Evolutionary conservation across 106 monocot species (phyloP), one percentile per base, ranked within the genome.

Genomic region (Dioscorea dumetorum): DNA sequence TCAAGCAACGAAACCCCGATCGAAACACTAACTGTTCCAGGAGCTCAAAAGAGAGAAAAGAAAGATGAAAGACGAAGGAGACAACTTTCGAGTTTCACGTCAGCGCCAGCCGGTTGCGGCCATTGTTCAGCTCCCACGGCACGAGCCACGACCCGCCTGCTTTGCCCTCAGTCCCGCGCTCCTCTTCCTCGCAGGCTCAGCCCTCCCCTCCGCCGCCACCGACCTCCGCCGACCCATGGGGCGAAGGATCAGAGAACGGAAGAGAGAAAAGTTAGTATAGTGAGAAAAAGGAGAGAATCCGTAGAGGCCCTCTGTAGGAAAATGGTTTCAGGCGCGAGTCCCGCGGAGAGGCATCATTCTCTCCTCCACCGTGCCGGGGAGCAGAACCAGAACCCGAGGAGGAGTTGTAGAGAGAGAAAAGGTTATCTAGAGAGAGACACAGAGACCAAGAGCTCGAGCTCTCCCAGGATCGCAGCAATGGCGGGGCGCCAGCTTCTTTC

Each of bases 111-210:
- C 3, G 41, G 41, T 41, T 41, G 9, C 41, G 6, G 41, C 41
- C 41, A 41, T 41, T 56, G 64, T 41, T 76, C 80, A 85, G 64
- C 80, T 81, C 11, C 78, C 78, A 56, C 85, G 77, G 85, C 81
- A 85, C 22, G 71, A 81, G 49, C 51, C 85, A 20, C 81, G 70
- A 1, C 85, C 85, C 11, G 85, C 85, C 53, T 85, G 85, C 80
- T 78, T 75, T 54, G 77, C 58, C 28, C 85, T 53, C 48, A 85
- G 62, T 23, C 81, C 80, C n/a, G 66, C 75, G 57, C 77, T 77
- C 57, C 74, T 48, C 71, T 74, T 77, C 76, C 64, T 79, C 61
- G 66, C 57, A 70, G 71, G 70, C 57, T 54, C 75, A 62, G 69
- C 74, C 49, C 49, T 53, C 61, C 33, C 74, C 57, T 24, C 62